These are phyloP conservation scores for Acanthamoeba triangularis DNA, from an alignment of 208 protist species.

Conservation along the genomic window DNA sequence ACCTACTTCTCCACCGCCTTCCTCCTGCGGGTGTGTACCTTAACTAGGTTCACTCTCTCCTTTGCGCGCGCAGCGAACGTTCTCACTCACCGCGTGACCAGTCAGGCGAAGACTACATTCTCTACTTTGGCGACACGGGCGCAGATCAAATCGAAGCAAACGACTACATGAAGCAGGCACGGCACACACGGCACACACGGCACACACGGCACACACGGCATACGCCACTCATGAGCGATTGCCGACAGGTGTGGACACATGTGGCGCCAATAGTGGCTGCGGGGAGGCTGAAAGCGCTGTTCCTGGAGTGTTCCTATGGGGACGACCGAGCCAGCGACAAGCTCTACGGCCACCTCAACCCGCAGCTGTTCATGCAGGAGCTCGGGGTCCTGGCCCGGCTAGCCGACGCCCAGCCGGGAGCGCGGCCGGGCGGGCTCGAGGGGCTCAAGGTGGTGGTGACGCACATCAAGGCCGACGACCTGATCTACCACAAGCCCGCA, in stretches of 20 bases:
- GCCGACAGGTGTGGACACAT: neutral
- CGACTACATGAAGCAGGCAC: neutral
- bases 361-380: conserved; percentile 15
- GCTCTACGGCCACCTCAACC: conserved; percentile 35
- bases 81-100: too few relatives aligned
- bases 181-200: neutral
- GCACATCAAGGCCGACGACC: conserved; percentile 12
- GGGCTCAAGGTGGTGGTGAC: neutral
- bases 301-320: conserved; percentile 16
- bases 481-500: neutral
- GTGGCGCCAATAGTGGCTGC: neutral
- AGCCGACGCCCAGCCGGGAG: neutral
- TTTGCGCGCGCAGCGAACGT: neutral
- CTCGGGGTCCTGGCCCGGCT: neutral
- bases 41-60: neutral
- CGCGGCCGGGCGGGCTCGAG: neutral
- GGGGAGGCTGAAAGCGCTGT: neutral
- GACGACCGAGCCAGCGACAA: neutral
- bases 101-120: neutral
- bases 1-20: conserved; percentile 52
- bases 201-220: neutral
- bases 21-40: neutral
- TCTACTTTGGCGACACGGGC: conserved; percentile 39
- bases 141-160: neutral
- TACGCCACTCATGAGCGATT: too few relatives aligned